These are phyloP conservation scores for Rhynchosporium secalis DNA, from an alignment of 2,329 filamentous ascomycete species.

Conservation along the genomic window DNA sequence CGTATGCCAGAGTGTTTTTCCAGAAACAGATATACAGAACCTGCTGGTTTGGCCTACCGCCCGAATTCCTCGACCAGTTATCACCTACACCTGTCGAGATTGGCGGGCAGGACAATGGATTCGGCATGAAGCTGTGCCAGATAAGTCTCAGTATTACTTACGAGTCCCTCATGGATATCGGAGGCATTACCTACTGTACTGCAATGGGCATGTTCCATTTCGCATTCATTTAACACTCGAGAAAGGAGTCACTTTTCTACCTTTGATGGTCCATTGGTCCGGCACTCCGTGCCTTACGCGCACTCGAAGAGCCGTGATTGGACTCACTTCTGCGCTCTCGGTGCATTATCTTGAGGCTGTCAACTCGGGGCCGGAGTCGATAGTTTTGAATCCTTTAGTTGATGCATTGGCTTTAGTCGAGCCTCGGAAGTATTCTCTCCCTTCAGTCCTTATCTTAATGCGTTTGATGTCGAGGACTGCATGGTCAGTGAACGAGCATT, in stretches of 20 bases:
- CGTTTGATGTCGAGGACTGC: conserved; percentile 20
- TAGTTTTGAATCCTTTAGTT: conserved; percentile 18
- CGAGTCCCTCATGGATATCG: conserved; percentile 3
- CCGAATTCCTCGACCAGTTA: neutral
- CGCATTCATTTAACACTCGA: conserved; percentile 17
- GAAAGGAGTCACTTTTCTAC: conserved; percentile 17
- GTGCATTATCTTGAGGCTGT: conserved; percentile 4
- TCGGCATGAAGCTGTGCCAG: conserved; percentile 13
- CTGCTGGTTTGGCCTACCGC: conserved; percentile 19
- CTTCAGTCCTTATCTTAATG: conserved; percentile 11
- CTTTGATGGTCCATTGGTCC: conserved; percentile 21
- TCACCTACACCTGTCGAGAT: neutral
- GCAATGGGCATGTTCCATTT: conserved; percentile 17
- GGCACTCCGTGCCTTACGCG: conserved; percentile 6
- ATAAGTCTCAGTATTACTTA: conserved; percentile 17
- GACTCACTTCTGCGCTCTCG: conserved; percentile 12
- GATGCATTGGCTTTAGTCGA: conserved; percentile 17
- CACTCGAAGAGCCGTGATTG: conserved; percentile 17
- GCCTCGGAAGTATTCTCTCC: neutral
- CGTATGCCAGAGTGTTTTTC: neutral
- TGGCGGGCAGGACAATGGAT: neutral
- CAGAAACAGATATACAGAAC: conserved; percentile 15
- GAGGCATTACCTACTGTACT: neutral
- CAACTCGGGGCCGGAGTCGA: neutral
- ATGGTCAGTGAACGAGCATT: conserved; percentile 19